Base-by-base conservation (phyloP, 2,329 filamentous ascomycete genomes). In the Cladobotryum protrusum region DNA sequence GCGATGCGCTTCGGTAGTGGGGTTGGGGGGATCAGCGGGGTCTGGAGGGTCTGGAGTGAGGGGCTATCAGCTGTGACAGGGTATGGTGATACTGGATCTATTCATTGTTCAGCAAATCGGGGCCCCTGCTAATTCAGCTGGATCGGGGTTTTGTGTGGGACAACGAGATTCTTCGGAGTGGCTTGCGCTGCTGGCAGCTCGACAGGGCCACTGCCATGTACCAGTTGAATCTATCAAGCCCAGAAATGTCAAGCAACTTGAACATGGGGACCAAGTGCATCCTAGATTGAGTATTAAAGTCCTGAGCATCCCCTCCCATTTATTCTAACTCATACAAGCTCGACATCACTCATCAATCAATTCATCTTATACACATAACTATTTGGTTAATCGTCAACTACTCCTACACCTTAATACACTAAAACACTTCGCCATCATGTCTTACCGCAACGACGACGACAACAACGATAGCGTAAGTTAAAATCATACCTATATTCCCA, bases 381-480 rank as follows among this genome's bases (percentile, higher is more conserved):
- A 4, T 7, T 24, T 24, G 20, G 20, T 7, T 7, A 24, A 24
- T 7, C 20, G 7, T 24, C 20, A 4, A n/a, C 14, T 19, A 19
- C 3, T 43, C 37, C 24, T 39, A 15, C 42, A 14, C 12, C n/a
- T 44, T 18, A 32, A 44, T 24, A n/a, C n/a, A 47, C 35, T 13
- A 47, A 47, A 52, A 40, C 33, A 17, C 39, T 17, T 32, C n/a
- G 43, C 55, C 58, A 69, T 33, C 48, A 73, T 77, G 74, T 77
- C 74, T 70, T 75, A 72, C 69, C 64, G 67, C 60, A 63, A 68
- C 55, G 68, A 73, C 67, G 65, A 66, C 51, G 24, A 29, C 24
- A 29, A 29, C 24, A 55, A 59, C 52, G 45, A 67, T 56, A 59
- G 65, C 61, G 66, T 66, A 56, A 63, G 64, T 53, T 20, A 9